A percentile compares a stretch with the other conserved stretches of the same genome.
These are phyloP conservation scores for Penicillium sp. DNA, from an alignment of 2,329 filamentous ascomycete genomes.

Conservation along the genomic window DNA sequence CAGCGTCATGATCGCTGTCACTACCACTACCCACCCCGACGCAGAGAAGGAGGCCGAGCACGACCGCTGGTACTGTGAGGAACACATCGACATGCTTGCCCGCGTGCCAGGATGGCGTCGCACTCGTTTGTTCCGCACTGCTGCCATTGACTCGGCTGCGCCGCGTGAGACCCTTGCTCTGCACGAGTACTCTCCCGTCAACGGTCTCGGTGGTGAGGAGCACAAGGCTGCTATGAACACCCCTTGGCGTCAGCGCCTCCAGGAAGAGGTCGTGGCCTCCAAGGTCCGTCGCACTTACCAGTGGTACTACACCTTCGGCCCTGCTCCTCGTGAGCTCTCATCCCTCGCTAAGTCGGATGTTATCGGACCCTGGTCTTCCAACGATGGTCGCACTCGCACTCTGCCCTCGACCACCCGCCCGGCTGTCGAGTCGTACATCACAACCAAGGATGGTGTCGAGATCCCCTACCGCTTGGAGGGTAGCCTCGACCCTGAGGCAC, in stretches of 20 bases:
- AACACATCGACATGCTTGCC: conserved; percentile 70
- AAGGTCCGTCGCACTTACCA: conserved; percentile 63
- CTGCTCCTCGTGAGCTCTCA: conserved; percentile 67
- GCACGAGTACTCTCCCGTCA: conserved; percentile 69
- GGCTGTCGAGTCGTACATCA: conserved; percentile 66
- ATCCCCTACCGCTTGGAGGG: conserved; percentile 77
- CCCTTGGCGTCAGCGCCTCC: conserved; percentile 60
- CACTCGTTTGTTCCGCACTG: conserved; percentile 68
- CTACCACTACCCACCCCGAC: conserved; percentile 58
- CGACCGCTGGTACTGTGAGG: conserved; percentile 70
- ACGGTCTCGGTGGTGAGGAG: conserved; percentile 65
- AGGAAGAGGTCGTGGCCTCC: conserved; percentile 57
- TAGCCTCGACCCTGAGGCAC: conserved; percentile 63
- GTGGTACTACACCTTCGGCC: conserved; percentile 78
- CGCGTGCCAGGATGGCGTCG: conserved; percentile 78
- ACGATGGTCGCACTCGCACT: conserved; percentile 58
- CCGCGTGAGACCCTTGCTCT: conserved; percentile 63
- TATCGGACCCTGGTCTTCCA: conserved; percentile 53
- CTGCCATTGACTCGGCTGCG: conserved; percentile 58
- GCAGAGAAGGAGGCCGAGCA: conserved; percentile 54
- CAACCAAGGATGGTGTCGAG: conserved; percentile 64
- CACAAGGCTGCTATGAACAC: conserved; percentile 64
- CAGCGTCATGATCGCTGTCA: conserved; percentile 62
- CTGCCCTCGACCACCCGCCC: conserved; percentile 46
- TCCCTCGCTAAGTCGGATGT: conserved; percentile 53